phyloP scores from a whole-genome alignment of 768 basidiomycete genomes.

The Naematelia encephala region DNA sequence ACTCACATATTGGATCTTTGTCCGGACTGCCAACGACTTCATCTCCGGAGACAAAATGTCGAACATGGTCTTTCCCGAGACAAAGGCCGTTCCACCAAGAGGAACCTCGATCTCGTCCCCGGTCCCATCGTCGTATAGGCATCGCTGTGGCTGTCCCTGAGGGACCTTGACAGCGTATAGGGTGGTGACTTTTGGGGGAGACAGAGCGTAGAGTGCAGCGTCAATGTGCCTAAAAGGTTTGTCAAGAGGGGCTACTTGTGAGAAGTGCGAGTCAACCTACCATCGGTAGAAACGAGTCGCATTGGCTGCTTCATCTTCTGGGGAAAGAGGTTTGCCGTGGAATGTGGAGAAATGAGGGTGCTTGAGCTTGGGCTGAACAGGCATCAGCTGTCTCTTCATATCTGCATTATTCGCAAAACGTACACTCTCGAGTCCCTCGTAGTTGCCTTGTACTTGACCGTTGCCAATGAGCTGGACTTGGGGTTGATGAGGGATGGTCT shows the following conservation, averaged over 20 bases:
- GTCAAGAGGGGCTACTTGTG: neutral
- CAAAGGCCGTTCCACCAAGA: constrained; percentile 80
- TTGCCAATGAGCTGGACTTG: constrained; percentile 93
- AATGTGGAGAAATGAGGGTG: constrained; percentile 83
- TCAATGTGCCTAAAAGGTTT: constrained; percentile 74
- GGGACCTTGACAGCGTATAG: constrained; percentile 76
- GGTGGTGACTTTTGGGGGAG: constrained; percentile 72
- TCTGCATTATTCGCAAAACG: constrained; percentile 5
- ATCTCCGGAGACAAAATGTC: constrained; percentile 66
- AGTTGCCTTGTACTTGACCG: constrained; percentile 66
- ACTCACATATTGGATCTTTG: constrained; percentile 64
- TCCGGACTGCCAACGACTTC: constrained; percentile 76
- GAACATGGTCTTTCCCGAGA: constrained; percentile 76
- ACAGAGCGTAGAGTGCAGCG: constrained; percentile 55
- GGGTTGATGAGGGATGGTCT: constrained; percentile 81
- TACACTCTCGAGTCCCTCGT: constrained; percentile 70
- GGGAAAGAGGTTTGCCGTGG: constrained; percentile 72
- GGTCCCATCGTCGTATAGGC: constrained; percentile 80
- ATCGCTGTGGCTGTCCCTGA: constrained; percentile 61
- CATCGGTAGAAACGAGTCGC: constrained; percentile 84
- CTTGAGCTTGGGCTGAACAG: constrained; percentile 63
- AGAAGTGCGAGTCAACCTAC: constrained; percentile 43
- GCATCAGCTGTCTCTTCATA: constrained; percentile 4
- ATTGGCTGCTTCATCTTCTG: constrained; percentile 72
- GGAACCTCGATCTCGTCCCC: constrained; percentile 78